Evolutionary conservation across 2,329 filamentous ascomycete species (phyloP).

Genomic region (Emmonsiellopsis sp.): DNA sequence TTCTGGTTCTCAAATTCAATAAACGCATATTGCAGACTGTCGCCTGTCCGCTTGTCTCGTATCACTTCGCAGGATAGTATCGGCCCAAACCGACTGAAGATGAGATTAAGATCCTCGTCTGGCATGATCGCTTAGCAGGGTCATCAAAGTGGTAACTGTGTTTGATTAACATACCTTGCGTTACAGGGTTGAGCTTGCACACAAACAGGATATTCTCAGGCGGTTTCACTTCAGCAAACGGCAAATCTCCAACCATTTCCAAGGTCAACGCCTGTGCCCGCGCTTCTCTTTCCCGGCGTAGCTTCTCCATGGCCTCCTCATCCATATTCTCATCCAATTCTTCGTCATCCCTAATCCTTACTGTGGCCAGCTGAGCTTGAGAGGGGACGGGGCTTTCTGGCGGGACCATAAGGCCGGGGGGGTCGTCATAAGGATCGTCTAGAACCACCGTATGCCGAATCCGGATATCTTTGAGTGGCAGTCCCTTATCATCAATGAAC

Average conservation of each 20-base stretch:
- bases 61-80: conserved; percentile 96
- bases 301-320: conserved; percentile 68
- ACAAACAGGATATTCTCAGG: conserved; percentile 97
- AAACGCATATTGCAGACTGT: conserved; percentile 94
- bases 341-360: conserved; percentile 85
- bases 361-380: conserved; percentile 78
- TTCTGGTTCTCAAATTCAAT: conserved; percentile 92
- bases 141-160: neutral
- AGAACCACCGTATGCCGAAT: conserved; percentile 88
- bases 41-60: conserved; percentile 82
- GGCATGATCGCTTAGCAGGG: conserved; percentile 2
- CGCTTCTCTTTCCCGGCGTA: conserved; percentile 79
- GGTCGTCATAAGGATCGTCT: conserved; percentile 87
- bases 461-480: conserved; percentile 87
- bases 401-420: conserved; percentile 64
- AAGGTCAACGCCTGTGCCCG: conserved; percentile 88
- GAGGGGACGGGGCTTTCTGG: conserved; percentile 71
- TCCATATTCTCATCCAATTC: conserved; percentile 69
- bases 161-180: conserved; percentile 46
- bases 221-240: conserved; percentile 93
- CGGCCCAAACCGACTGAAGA: conserved; percentile 93
- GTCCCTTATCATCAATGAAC: conserved; percentile 76
- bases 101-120: conserved; percentile 88
- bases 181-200: conserved; percentile 96
- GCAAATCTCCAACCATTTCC: conserved; percentile 95